phyloP scores from a whole-genome alignment of 192 early-diverging fungal genomes.

The Funneliformis geosporum region DNA sequence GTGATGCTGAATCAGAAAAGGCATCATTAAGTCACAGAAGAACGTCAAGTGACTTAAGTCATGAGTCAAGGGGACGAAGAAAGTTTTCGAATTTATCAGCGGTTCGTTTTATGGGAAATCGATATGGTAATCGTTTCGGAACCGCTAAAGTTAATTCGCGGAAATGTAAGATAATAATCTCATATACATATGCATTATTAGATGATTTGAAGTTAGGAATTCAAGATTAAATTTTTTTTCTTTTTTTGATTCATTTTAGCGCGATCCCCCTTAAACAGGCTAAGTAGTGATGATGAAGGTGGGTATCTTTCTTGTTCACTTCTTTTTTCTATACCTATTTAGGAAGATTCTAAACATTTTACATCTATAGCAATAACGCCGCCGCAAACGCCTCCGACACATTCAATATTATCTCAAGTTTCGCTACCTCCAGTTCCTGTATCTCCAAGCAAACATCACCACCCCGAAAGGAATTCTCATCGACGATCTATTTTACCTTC shows the following conservation, averaged over 20 bases:
- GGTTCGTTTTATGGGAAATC: not conserved
- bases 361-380: not conserved
- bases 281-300: slow-evolving; percentile 3
- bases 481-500: slow-evolving; percentile 15
- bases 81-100: slow-evolving; percentile 2
- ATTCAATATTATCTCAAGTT: not conserved
- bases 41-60: slow-evolving; percentile 17
- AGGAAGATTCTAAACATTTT: not conserved
- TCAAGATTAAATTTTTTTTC: not conserved
- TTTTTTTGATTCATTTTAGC: not conserved
- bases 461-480: not conserved
- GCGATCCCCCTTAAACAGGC: not conserved
- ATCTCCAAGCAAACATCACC: too few relatives aligned
- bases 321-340: not conserved
- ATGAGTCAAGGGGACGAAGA: not conserved
- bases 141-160: not conserved
- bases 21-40: slow-evolving; percentile 7
- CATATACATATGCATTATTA: not conserved
- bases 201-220: not conserved
- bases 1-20: slow-evolving; percentile 9
- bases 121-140: not conserved
- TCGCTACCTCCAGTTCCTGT: not conserved
- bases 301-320: not conserved
- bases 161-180: not conserved
- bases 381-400: slow-evolving; percentile 1